Evolutionary conservation across 2,329 filamentous ascomycete species (phyloP), one percentile per base, ranked within the genome.

Genomic region (Cladosporium austrohemisphaericum): DNA sequence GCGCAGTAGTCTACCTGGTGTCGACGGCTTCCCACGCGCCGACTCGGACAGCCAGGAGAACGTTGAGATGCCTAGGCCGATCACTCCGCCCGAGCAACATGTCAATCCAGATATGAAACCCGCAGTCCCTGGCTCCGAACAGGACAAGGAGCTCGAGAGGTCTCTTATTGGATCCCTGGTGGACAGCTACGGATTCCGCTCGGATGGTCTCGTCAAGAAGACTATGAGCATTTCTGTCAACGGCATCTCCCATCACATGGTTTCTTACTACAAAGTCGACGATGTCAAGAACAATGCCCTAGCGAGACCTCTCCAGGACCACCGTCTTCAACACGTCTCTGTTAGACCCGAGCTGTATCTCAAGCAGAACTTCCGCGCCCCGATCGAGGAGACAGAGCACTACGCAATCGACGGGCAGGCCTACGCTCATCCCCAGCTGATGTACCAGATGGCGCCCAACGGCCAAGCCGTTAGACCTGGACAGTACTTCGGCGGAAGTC

Each of bases 131-230:
- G 55, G 56, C 41, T 59, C 55, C 19, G 65, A 66, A n/a, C 60
- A 63, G 31, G 71, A 68, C 36, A 72, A 69, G 36, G 72, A 76
- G 52, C 68, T 72, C 70, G 72, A 84, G 60, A 75, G 82, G 26
- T 76, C 78, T 20, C 71, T 91, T 46, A 83, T 93, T 36, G 91
- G 90, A 5, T 94, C 89, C 1, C 75, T 95, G 10, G 80, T 92
- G n/a, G 90, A 95, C 68, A 90, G 86, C 1, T 95, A 95, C 60
- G 81, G 83, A 25, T 95, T 95, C 76, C 93, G 93, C 62, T 75
- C 82, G 11, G 79, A 82, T 1, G 90, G 91, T 0, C 71, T 96
- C 32, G 80, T 95, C 55, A 96, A 96, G 76, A 95, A 95, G 74
- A 95, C 90, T 0, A 90, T 95, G 68, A 92, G 85, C 59, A 81